Percentiles rank a stretch among this genome's conserved stretches.
Evolutionary conservation across 768 basidiomycete species (phyloP).

Genomic region (Auricularia sp.): DNA sequence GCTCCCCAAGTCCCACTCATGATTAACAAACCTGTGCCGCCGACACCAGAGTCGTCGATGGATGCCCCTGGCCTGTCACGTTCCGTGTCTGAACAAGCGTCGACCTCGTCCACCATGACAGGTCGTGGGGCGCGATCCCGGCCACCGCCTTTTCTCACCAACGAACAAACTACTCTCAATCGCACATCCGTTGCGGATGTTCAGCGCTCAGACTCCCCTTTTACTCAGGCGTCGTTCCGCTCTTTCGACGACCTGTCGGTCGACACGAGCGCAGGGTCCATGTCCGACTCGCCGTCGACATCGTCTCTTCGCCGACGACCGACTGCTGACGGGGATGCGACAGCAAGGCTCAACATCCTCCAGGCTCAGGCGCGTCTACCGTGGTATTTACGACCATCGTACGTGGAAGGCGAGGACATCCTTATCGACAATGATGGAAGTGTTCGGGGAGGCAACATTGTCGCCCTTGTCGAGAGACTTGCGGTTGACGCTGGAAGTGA

Average conservation of each 20-base stretch:
- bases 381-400: constrained; percentile 51
- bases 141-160: constrained; percentile 8
- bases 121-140: constrained; percentile 5
- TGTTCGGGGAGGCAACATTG: constrained; percentile 58
- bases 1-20: constrained; percentile 14
- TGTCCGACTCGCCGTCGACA: background rate
- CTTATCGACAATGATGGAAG: constrained; percentile 54
- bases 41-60: constrained; percentile 15
- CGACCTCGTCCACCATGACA: constrained; percentile 6
- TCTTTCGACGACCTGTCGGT: background rate
- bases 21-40: constrained; percentile 29
- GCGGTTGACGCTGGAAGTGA: constrained; percentile 51
- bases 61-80: background rate
- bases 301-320: constrained; percentile 6
- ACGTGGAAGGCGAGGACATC: constrained; percentile 44
- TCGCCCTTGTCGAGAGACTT: constrained; percentile 62
- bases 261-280: background rate
- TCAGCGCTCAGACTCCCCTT: background rate
- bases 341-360: background rate
- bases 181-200: constrained; percentile 7
- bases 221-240: background rate
- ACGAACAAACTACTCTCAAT: constrained; percentile 8
- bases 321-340: background rate
- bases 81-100: background rate
- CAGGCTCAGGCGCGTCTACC: constrained; percentile 26